Evolutionary conservation across 331 rosid species (phyloP), one percentile per base, ranked within the genome.

Genomic region (Dryas integrifolia): DNA sequence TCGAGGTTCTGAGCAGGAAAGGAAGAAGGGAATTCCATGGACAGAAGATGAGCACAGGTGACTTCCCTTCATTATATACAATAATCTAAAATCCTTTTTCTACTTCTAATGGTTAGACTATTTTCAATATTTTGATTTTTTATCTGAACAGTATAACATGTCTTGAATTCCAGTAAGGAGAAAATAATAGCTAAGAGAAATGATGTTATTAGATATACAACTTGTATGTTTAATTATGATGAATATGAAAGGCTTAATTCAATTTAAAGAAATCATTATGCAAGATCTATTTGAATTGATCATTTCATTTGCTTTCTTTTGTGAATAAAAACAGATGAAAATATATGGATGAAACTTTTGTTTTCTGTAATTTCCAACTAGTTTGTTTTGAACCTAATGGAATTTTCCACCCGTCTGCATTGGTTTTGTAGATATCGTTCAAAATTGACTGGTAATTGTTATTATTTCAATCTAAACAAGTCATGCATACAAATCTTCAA

Each of bases 1-100:
- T 65, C 79, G 83, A 64, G 85, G 77, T 30, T 69, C 90, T 71
- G 97, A 92, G 70, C 97, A 88, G 61, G 98, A 92, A 63, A 90
- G 97, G 83, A 90, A 87, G 86, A 92, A 87, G 83, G 98, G 98
- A 4, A 86, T 92, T 61, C 89, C 89, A 4, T 85, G 89, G 89
- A 85, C 89, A 30, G 80, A 67, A 65, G 89, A 85, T 9, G 98
- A 92, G 73, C 98, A 92, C 81, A 89, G 82, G 98, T 87, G 51
- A 85, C 24, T 70, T 69, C 46, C 15, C 60, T 72, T 15, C 56
- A 13, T 52, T 52, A 0, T 30, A 50, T 40, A 15, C 14, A 4
- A 8, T 21, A 5, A 5, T 11, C 6, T 11, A 8, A 3, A 21
- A 1, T 8, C 24, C 1, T 18, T 16, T 11, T 50, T 43, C 16